Percentiles rank a stretch among this genome's conserved stretches.
phyloP scores from a whole-genome alignment of 2,329 filamentous ascomycete species.

The Coniochaeta sp. region DNA sequence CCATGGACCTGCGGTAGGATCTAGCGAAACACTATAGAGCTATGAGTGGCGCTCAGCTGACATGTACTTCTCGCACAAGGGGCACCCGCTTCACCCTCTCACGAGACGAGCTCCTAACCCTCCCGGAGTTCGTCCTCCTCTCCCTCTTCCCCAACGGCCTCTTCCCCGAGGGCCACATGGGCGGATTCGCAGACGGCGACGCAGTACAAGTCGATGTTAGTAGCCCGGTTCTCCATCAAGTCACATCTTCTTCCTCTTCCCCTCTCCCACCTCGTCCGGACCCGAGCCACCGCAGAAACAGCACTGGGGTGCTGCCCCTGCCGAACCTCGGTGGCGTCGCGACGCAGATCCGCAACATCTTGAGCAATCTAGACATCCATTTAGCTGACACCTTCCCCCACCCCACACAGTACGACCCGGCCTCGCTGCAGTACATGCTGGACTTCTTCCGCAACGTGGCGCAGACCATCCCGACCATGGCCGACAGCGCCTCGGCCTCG shows the following conservation, averaged over 20 bases:
- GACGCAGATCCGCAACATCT: constrained; percentile 19
- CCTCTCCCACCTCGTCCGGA: constrained; percentile 4
- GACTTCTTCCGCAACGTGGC: constrained; percentile 96
- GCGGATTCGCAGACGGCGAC: constrained; percentile 84
- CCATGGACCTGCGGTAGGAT: constrained; percentile 81
- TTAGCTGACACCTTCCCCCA: constrained; percentile 30
- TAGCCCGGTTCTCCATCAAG: constrained; percentile 12
- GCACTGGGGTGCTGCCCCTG: background rate
- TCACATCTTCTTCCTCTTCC: constrained; percentile 13
- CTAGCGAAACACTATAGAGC: background rate
- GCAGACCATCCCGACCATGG: constrained; percentile 84
- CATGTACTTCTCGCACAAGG: constrained; percentile 40
- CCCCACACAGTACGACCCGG: constrained; percentile 76
- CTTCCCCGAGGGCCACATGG: constrained; percentile 93
- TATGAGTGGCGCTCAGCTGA: constrained; percentile 5
- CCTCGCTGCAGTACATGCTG: constrained; percentile 96
- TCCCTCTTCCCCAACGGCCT: constrained; percentile 99
- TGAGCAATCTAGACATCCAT: constrained; percentile 32
- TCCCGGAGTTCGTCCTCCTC: constrained; percentile 93
- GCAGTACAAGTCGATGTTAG: constrained; percentile 91
- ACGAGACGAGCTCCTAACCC: constrained; percentile 85
- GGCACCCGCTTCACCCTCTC: constrained; percentile 91
- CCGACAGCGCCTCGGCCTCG: constrained; percentile 47
- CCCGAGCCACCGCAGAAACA: background rate
- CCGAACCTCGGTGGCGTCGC: background rate